Base-by-base conservation (phyloP, 352 stramenopile genomes). In the Pythium phragmiticola region DNA sequence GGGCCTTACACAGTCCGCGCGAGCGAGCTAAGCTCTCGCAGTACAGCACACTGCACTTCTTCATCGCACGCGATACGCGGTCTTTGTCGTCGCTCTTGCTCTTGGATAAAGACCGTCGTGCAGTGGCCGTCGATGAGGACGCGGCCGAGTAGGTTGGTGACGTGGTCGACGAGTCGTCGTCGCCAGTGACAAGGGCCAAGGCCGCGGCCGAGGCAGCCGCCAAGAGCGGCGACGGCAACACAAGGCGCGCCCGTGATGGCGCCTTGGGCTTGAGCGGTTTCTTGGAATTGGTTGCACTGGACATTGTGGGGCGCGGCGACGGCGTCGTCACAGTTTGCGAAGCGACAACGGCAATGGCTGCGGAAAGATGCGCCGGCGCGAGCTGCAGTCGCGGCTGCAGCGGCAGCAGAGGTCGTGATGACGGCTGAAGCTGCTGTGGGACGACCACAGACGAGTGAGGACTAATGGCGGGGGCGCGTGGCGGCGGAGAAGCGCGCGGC, bases 1-100 rank as follows among this genome's bases (percentile, higher is more conserved):
- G 78, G 17, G 72, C 76, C 28, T 69, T 69, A 33, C 63, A 69
- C 2, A 69, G 56, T 0, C 63, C 63, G 26, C 63, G 49, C 41
- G 63, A 70, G 3, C 63, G 63, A 33, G 63, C 56, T 19, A 62
- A 62, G 57, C 63, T 70, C 43, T 65, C 63, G 51, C 63, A 70
- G 34, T 61, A 55, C 28, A 51, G 19, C 14, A 70, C 45, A 8
- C 23, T 43, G 43, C 63, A 70, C 36, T 65, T 65, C 43, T 70
- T 70, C 63, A 65, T 60, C 23, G 23, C 60, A 4, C 63, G 63
- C 28, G 61, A 37, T 1, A 12, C 17, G 23, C 46, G 46, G 4
- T 39, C 34, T 13, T 39, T 39, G 34, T 39, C 34, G 17, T 8
- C n/a, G 19, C 19, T 19, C 5, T 39, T 37, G 23, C 23, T 33